Conservation (phyloP, 2,329 filamentous ascomycete species). For the Trematosphaeria pertusa region DNA sequence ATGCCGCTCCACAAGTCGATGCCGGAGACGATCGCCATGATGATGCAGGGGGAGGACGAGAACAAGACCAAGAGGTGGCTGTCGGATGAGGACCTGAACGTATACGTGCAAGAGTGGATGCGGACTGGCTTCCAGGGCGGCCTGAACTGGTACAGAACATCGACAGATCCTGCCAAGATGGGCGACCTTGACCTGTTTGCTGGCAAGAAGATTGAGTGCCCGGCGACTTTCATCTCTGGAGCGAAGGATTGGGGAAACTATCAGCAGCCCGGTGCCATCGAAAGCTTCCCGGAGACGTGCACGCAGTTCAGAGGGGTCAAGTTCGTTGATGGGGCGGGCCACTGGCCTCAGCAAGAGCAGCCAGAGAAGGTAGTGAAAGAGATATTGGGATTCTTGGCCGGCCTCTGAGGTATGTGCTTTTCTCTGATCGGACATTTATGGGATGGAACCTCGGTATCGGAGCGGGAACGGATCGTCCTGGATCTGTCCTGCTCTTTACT, state of each 20-base stretch:
- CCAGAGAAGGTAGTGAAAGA: slow-evolving; percentile 60
- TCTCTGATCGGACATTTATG: neutral
- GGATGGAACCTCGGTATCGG: too few relatives aligned
- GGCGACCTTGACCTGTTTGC: slow-evolving; percentile 66
- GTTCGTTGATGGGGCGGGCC: slow-evolving; percentile 67
- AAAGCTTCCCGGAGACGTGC: slow-evolving; percentile 62
- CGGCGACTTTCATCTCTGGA: slow-evolving; percentile 68
- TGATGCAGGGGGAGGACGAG: slow-evolving; percentile 62
- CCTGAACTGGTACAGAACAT: slow-evolving; percentile 71
- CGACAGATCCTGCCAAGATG: slow-evolving; percentile 57
- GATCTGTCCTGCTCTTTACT: too few relatives aligned
- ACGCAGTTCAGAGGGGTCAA: slow-evolving; percentile 60
- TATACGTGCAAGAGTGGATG: slow-evolving; percentile 67
- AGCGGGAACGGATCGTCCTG: too few relatives aligned
- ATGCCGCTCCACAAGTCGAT: slow-evolving; percentile 67
- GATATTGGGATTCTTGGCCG: slow-evolving; percentile 53
- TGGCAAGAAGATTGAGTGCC: slow-evolving; percentile 67
- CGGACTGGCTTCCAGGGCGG: slow-evolving; percentile 71
- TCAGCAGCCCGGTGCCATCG: slow-evolving; percentile 69
- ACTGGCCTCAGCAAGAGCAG: slow-evolving; percentile 75
- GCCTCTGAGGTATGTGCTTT: slow-evolving; percentile 16
- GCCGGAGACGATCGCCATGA: slow-evolving; percentile 62
- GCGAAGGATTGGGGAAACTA: slow-evolving; percentile 71
- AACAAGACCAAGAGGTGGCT: slow-evolving; percentile 62
- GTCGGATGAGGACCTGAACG: slow-evolving; percentile 61